Evolutionary conservation across 1,284 basidiomycete species (phyloP), one percentile per base, ranked within the genome.

Genomic region (Cryptococcus floricola): DNA sequence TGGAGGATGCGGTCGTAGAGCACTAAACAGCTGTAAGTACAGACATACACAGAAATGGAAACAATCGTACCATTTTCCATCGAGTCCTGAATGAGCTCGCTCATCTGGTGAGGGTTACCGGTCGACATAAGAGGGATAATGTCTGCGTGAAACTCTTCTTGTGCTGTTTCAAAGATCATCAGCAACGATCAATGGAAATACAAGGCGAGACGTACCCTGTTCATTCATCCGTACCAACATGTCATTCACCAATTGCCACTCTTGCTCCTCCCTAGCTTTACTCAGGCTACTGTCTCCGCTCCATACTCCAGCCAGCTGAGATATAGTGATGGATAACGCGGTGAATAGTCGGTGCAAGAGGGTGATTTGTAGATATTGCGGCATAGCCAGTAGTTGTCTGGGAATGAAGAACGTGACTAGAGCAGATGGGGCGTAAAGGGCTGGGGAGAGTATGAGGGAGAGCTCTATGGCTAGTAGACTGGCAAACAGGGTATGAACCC

Each of bases 401-500:
- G 52, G 48, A 38, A 61, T 19, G 27, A 51, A 4, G 45, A 46
- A 38, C 56, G 19, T 12, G 39, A 53, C 28, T 12, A 43, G 62
- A 55, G 14, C 58, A 31, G n/a, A 56, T 57, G 39, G 16, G 13
- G 27, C 25, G 34, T 28, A 12, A 25, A 44, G 12, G 4, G 64
- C 62, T 1, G 73, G 67, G 1, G 65, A 58, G 34, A 74, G 61
- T 28, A 73, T 50, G 38, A 75, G 63, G 19, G 50, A 34, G 14
- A 69, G 57, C 49, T 75, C 73, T 2, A 82, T 80, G 39, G 86
- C 79, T 44, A 87, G 75, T 8, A 82, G 76, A 5, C 81, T 71
- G 64, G 84, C 85, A 39, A 91, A 79, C 43, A 87, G 73, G 67
- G 85, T 87, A 14, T 65, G 48, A n/a, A 88, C 84, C 89, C 89